Evolutionary conservation across 2,329 filamentous ascomycete species (phyloP).

Genomic region (Colletotrichum filicis): DNA sequence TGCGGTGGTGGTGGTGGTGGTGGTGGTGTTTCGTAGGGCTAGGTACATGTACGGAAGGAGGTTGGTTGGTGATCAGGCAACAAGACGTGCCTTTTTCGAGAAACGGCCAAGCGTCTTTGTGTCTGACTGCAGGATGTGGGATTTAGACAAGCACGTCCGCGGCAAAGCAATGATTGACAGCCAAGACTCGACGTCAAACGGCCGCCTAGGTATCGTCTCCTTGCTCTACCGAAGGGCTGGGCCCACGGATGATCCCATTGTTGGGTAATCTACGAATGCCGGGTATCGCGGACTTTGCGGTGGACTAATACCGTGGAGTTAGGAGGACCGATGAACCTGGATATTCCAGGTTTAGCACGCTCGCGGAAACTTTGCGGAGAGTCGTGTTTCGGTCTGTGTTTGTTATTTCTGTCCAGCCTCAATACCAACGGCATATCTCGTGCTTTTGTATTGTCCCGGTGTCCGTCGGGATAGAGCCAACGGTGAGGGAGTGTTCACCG

Average conservation of each 20-base stretch:
- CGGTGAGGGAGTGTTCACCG: not conserved
- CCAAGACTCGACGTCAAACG: too few relatives aligned
- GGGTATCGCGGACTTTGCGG: not conserved
- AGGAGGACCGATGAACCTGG: not conserved
- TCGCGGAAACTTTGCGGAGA: not conserved
- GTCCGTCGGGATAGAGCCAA: not conserved
- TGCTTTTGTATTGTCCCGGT: not conserved
- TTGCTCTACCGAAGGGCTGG: not conserved
- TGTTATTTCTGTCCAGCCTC: too few relatives aligned
- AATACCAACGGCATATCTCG: not conserved
- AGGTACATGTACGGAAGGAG: too few relatives aligned
- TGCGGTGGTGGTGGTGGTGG: too few relatives aligned
- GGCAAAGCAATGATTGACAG: not conserved
- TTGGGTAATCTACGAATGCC: not conserved
- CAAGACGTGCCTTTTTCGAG: not conserved
- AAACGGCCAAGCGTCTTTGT: not conserved
- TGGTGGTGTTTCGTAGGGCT: too few relatives aligned
- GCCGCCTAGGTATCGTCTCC: not conserved
- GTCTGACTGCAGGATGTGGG: not conserved
- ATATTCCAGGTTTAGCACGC: not conserved
- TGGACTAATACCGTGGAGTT: not conserved
- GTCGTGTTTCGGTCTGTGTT: not conserved
- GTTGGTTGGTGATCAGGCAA: not conserved
- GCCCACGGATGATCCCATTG: not conserved
- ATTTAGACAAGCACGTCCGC: not conserved